Evolutionary conservation across 2,329 filamentous ascomycete genomes (phyloP).

Genomic region (Ustulina deusta): DNA sequence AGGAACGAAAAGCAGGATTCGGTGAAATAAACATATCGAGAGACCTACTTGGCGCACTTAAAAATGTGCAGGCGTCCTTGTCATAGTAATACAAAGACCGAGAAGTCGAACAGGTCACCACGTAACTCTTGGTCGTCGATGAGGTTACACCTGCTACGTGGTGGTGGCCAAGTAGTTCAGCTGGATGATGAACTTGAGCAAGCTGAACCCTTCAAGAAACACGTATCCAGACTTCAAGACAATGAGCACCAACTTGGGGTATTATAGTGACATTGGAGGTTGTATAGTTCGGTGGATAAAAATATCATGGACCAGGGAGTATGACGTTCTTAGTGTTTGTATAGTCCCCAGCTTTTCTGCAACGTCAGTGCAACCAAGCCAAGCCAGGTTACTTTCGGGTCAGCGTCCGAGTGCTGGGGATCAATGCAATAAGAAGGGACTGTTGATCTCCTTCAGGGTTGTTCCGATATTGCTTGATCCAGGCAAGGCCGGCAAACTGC

Average conservation of each 20-base stretch:
- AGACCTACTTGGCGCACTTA: slow-evolving; percentile 35
- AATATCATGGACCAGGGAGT: slow-evolving; percentile 29
- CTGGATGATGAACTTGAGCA: slow-evolving; percentile 15
- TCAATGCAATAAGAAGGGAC: slow-evolving; percentile 29
- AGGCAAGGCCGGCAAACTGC: slow-evolving; percentile 27
- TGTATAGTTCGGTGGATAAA: slow-evolving; percentile 21
- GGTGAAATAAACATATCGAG: slow-evolving; percentile 23
- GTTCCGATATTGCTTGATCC: slow-evolving; percentile 38
- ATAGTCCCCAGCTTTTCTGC: slow-evolving; percentile 27
- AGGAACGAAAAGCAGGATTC: slow-evolving; percentile 16
- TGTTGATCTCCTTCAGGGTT: slow-evolving; percentile 33
- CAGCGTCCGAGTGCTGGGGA: slow-evolving; percentile 34
- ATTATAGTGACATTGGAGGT: slow-evolving; percentile 25
- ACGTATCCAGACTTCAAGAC: slow-evolving; percentile 5
- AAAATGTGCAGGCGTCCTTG: slow-evolving; percentile 11
- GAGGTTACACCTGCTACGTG: slow-evolving; percentile 16
- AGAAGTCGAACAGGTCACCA: slow-evolving; percentile 12
- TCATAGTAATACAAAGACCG: slow-evolving; percentile 9
- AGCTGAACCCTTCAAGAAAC: slow-evolving; percentile 17
- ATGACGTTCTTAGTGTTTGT: slow-evolving; percentile 31
- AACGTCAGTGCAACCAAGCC: slow-evolving; percentile 33
- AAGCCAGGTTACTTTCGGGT: slow-evolving; percentile 33
- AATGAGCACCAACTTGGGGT: slow-evolving; percentile 7
- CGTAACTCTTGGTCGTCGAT: slow-evolving; percentile 20
- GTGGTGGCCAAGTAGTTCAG: slow-evolving; percentile 13